Base-by-base conservation (phyloP, 306 rosid species). In the Begonia peltatifolia region DNA sequence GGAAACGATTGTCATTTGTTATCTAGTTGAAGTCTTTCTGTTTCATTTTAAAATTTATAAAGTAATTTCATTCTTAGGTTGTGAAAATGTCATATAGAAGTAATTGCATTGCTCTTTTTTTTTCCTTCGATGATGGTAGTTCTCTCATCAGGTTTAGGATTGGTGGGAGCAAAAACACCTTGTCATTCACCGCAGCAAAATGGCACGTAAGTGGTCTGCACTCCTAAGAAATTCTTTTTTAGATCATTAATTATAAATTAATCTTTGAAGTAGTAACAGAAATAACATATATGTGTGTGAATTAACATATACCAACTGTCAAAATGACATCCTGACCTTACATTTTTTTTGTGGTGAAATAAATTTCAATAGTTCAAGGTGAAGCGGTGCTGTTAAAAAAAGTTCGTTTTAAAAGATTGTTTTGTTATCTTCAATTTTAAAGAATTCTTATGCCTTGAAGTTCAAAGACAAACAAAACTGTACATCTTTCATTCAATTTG, bases 151-250 rank as follows among this genome's bases (percentile, higher is more conserved):
- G 97, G 97, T 61, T 76, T 90, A 75, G 97, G 97, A 55, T 76
- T 77, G 64, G 83, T 85, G 44, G 95, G 92, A 63, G 69, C 38
- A 58, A 79, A 78, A 73, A 85, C 95, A 57, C 97, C 97, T 1
- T 67, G 61, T 55, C 87, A 70, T 76, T 85, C 94, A 11, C 97
- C 95, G n/a, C 76, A 69, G 60, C 84, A 76, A 60, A 46, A 41
- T 42, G 69, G 62, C 62, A 83, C 84, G 97, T 83, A 63, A 65
- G 38, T 58, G n/a, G 41, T 15, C 44, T 42, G 52, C 41, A 23
- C 60, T 13, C 57, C 10, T 3, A 44, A 44, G 48, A 44, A 44
- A 11, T 12, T 44, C 48, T 2, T 10, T 42, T n/a, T 44, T 3
- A 44, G 48, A 44, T n/a, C 48, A 44, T 10, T 10, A 6, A 10